phyloP scores from a whole-genome alignment of 2,329 filamentous ascomycete species.

The Verruconis gallopava region DNA sequence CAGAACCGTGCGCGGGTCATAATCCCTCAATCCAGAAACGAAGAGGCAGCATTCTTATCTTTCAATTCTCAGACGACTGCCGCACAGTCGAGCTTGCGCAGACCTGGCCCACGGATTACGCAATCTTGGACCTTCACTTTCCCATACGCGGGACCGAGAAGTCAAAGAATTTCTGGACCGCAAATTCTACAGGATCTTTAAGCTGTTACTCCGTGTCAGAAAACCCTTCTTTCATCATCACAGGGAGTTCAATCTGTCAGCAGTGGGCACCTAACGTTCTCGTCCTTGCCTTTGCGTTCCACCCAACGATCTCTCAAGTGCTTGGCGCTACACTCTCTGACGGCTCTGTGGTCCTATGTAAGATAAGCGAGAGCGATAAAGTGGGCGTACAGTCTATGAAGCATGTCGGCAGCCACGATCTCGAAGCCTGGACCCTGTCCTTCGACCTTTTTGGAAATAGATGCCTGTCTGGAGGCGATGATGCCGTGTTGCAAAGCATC shows the following conservation, averaged over 20 bases:
- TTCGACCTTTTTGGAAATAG: conserved; percentile 33
- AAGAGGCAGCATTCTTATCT: conserved; percentile 61
- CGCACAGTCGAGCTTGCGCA: conserved; percentile 13
- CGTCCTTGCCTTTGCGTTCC: conserved; percentile 63
- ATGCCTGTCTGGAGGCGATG: conserved; percentile 58
- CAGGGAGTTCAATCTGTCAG: background rate
- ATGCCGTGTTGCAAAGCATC: conserved; percentile 40
- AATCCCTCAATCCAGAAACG: conserved; percentile 42
- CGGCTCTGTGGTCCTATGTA: conserved; percentile 40
- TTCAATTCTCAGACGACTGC: conserved; percentile 38
- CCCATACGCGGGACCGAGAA: conserved; percentile 33
- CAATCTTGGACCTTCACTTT: conserved; percentile 78
- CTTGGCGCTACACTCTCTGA: conserved; percentile 61
- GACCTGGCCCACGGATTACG: conserved; percentile 45
- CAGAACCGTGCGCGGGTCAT: conserved; percentile 12
- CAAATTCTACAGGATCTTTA: conserved; percentile 63
- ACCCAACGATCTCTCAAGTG: conserved; percentile 41
- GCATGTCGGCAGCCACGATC: conserved; percentile 23
- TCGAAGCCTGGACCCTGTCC: conserved; percentile 64
- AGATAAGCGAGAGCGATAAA: conserved; percentile 20
- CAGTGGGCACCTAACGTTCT: conserved; percentile 44
- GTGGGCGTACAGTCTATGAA: conserved; percentile 1
- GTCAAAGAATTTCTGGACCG: conserved; percentile 49
- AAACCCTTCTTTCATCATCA: conserved; percentile 23
- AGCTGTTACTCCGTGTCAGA: conserved; percentile 51